phyloP scores from a whole-genome alignment of 257 asterid genomes.

The Datura wrightii region DNA sequence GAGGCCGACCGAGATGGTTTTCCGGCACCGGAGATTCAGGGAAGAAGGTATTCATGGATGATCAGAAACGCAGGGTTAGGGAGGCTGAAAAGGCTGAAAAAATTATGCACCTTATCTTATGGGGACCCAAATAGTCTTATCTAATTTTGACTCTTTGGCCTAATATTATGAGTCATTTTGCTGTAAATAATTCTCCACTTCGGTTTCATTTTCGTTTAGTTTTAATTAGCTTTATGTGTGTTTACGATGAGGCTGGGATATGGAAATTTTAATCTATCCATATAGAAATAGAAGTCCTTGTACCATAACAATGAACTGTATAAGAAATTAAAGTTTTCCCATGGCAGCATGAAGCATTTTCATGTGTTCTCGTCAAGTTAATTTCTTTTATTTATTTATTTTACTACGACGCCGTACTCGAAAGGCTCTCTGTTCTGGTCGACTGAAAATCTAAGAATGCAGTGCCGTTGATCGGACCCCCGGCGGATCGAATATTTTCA shows the following conservation, averaged over 20 bases:
- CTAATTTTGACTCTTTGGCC: background rate
- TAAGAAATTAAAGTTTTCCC: no score
- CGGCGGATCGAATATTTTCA: no score
- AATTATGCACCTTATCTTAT: constrained; percentile 30
- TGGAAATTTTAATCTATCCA: background rate
- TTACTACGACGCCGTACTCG: no score
- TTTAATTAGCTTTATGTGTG: background rate
- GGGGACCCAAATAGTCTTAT: constrained; percentile 37
- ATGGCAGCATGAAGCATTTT: no score
- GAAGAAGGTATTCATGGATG: constrained; percentile 29
- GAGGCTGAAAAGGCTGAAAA: constrained; percentile 36
- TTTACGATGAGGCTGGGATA: no score
- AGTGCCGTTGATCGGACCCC: no score
- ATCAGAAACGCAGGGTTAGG: constrained; percentile 32
- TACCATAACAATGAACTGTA: background rate
- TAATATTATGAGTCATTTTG: background rate
- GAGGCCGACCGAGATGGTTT: background rate
- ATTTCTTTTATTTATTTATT: no score
- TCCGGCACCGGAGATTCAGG: constrained; percentile 22
- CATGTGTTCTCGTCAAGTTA: no score
- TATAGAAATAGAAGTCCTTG: background rate
- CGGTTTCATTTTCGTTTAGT: background rate
- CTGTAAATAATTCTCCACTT: background rate
- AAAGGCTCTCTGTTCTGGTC: no score
- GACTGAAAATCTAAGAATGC: no score